A percentile compares a stretch with the other conserved stretches of the same genome.
Conservation (phyloP, 202 grass and related monocot genomes). For the Zoysia matrella region DNA sequence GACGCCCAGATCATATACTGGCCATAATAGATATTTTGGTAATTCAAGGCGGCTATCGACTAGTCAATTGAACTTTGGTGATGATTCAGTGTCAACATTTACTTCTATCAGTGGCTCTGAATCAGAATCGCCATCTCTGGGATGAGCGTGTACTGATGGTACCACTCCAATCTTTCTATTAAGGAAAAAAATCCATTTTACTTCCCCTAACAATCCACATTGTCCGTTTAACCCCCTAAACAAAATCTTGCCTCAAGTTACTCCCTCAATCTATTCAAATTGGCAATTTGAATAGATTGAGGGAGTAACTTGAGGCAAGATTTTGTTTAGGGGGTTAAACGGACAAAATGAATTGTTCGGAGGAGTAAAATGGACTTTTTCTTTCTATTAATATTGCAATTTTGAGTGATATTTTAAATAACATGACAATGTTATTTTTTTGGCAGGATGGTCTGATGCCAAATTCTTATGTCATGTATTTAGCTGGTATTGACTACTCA, state of each 20-base stretch:
- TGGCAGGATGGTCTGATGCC: constrained; percentile 44
- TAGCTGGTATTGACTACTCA: constrained; percentile 38
- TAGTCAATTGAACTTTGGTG: constrained; percentile 72
- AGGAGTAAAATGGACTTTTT: too few species aligned
- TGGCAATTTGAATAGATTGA: too few species aligned
- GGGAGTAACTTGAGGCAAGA: too few species aligned
- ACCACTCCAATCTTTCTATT: constrained; percentile 13
- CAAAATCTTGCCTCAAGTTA: background rate
- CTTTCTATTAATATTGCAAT: background rate
- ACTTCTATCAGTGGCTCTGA: constrained; percentile 84
- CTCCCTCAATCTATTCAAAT: too few species aligned
- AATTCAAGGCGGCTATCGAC: constrained; percentile 70
- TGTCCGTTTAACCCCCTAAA: too few species aligned
- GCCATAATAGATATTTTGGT: constrained; percentile 80
- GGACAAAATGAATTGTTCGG: too few species aligned
- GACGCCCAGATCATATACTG: constrained; percentile 83
- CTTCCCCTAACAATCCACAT: too few species aligned
- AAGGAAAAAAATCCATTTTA: too few species aligned
- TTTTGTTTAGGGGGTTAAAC: too few species aligned
- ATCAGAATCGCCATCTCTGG: constrained; percentile 13
- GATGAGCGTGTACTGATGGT: constrained; percentile 50
- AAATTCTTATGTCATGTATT: constrained; percentile 45
- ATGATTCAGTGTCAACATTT: constrained; percentile 89
- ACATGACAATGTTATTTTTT: constrained; percentile 15
- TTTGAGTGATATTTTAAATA: constrained; percentile 16